These are phyloP conservation scores for Cadophora luteo-olivacea DNA, from an alignment of 2,329 filamentous ascomycete genomes.

Conservation along the genomic window DNA sequence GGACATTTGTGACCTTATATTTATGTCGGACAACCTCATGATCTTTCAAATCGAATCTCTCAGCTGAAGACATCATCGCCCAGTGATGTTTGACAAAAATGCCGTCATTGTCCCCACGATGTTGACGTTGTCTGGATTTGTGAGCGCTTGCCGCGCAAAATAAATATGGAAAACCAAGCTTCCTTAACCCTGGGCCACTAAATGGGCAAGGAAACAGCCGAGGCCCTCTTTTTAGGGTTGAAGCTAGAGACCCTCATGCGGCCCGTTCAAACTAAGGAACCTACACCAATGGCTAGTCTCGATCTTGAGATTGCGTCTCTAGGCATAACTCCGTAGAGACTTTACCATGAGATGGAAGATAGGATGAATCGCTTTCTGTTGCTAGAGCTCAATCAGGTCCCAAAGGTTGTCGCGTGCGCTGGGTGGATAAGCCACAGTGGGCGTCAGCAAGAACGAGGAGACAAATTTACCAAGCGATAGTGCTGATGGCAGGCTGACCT, in stretches of 20 bases:
- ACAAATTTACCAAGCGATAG: constrained; percentile 2
- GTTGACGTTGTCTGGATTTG: constrained; percentile 10
- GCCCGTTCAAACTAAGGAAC: constrained; percentile 19
- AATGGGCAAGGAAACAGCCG: constrained; percentile 19
- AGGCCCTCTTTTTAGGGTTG: constrained; percentile 26
- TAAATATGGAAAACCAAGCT: neutral
- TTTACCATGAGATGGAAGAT: constrained; percentile 13
- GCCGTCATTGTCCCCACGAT: constrained; percentile 4
- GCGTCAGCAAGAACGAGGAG: constrained; percentile 18
- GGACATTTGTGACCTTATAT: neutral
- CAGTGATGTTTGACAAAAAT: neutral
- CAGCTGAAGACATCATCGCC: constrained; percentile 1
- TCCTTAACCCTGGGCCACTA: neutral
- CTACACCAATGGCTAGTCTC: neutral
- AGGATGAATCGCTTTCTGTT: constrained; percentile 19
- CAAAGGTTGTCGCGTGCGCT: constrained; percentile 7
- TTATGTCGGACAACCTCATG: neutral
- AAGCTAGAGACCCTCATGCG: constrained; percentile 17
- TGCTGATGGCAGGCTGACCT: constrained; percentile 18
- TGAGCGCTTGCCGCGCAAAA: constrained; percentile 24
- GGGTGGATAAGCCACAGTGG: neutral
- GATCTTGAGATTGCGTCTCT: constrained; percentile 10
- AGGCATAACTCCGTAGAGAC: neutral
- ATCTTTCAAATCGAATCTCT: neutral
- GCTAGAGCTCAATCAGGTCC: neutral